Base-by-base conservation (phyloP, 2,329 filamentous ascomycete species). In the Zymoseptoria pseudotritici region DNA sequence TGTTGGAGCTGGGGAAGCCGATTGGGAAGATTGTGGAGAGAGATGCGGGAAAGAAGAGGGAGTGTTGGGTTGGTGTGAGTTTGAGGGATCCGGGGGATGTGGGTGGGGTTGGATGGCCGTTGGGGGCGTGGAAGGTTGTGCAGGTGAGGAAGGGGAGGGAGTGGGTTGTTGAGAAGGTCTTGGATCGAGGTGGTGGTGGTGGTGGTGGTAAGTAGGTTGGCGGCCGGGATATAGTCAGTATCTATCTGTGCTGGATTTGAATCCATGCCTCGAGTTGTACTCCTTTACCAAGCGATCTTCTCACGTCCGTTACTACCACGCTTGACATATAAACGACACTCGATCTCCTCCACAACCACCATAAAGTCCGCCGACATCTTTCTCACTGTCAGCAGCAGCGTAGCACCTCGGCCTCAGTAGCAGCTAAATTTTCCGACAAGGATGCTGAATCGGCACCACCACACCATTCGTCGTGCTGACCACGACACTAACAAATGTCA, bases 1-100 rank as follows among this genome's bases (percentile, higher is more conserved):
- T 99, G 57, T 74, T 97, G 21, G 84, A 84, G 46, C 91, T 93
- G 66, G 90, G 91, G 3, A 97, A 97, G 78, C 93, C 94, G 0
- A 86, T 97, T 71, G 94, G 94, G 67, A 92, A 94, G 78, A 83
- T 89, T 62, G 77, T 76, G 49, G 76, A 76, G 13, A 75, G 79
- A 54, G 76, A 73, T 10, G 79, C 77, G 0, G 72, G 75, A 54
- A 80, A 79, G 67, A 76, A 77, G 63, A 82, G 92, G 54, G 88
- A 94, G 74, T 91, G 89, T 67, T 95, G 89, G 84, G 89, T 96
- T 2, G 84, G 93, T 65, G 87, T 92, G 54, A 88, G 86, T 65
- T 72, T 97, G 65, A 78, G 60, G 36, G 66, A 63, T 24, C 63
- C 63, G 31, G 31, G 52, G 4, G 55, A 51, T 42, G 63, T 60